phyloP scores from a whole-genome alignment of 73 alveolate genomes.

The Tetrahymena borealis region DNA sequence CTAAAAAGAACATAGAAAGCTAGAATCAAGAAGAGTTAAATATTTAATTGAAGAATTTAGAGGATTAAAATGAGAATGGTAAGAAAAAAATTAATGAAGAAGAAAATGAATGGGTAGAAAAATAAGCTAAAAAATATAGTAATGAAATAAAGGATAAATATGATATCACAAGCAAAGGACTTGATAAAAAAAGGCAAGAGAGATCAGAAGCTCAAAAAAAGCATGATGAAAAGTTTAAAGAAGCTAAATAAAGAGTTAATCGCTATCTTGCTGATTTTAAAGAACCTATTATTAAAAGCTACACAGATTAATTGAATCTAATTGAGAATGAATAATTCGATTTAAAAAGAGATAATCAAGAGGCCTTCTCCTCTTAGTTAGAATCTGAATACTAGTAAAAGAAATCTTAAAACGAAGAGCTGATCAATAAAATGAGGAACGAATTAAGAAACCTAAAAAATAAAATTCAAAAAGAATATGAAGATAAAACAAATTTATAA shows the following conservation, averaged over 20 bases:
- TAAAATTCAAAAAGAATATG: background rate
- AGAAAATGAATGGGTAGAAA: background rate
- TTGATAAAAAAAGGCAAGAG: background rate
- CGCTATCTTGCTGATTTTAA: background rate
- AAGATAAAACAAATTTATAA: background rate
- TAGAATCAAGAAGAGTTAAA: background rate
- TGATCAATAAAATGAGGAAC: background rate
- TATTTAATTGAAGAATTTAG: background rate
- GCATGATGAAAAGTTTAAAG: background rate
- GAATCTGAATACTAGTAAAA: background rate
- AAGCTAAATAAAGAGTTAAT: background rate
- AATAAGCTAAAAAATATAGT: background rate
- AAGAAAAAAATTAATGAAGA: background rate
- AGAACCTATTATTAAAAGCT: background rate
- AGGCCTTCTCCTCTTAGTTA: background rate
- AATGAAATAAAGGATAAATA: background rate
- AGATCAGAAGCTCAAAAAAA: background rate
- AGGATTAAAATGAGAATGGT: background rate
- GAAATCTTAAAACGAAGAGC: background rate
- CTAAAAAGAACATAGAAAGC: background rate
- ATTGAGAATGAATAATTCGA: background rate
- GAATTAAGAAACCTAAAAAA: background rate
- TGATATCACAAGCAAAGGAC: background rate
- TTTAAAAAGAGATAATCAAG: background rate
- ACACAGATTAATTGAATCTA: background rate